Percentiles rank a stretch among this genome's conserved stretches.
phyloP scores from a whole-genome alignment of 2,329 filamentous ascomycete genomes.

The Fusarium sp. region DNA sequence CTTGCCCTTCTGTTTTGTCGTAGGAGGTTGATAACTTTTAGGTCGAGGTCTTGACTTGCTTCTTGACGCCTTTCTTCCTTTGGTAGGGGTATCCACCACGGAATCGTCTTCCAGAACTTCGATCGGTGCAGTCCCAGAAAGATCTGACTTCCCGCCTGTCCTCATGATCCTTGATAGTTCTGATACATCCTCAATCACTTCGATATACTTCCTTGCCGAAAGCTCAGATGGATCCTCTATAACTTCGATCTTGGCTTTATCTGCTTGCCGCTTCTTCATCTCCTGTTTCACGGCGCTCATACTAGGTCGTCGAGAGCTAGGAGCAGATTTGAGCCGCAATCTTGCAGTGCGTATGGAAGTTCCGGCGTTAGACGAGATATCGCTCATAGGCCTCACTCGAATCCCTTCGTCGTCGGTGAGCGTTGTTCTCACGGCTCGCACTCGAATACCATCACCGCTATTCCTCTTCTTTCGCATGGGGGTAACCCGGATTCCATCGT shows the following conservation, averaged over 20 bases:
- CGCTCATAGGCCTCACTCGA: conserved; percentile 51
- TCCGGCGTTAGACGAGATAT: conserved; percentile 46
- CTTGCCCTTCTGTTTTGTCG: conserved; percentile 47
- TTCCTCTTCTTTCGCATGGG: conserved; percentile 54
- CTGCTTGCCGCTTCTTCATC: conserved; percentile 40
- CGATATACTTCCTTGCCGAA: conserved; percentile 27
- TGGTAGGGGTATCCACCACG: conserved; percentile 57
- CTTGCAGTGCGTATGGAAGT: conserved; percentile 46
- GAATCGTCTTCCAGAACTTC: conserved; percentile 56
- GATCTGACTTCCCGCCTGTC: conserved; percentile 16
- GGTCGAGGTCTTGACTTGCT: conserved; percentile 47
- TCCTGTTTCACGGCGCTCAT: conserved; percentile 50
- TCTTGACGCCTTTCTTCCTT: conserved; percentile 49
- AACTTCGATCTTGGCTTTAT: conserved; percentile 29
- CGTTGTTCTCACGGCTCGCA: conserved; percentile 45
- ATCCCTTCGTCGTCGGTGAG: conserved; percentile 52
- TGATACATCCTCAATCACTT: conserved; percentile 35
- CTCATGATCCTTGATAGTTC: conserved; percentile 41
- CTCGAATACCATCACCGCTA: conserved; percentile 54
- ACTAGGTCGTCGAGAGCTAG: conserved; percentile 45
- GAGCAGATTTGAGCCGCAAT: conserved; percentile 49
- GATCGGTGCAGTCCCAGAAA: conserved; percentile 33
- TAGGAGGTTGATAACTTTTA: conserved; percentile 41
- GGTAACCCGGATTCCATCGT: conserved; percentile 62
- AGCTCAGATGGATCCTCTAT: conserved; percentile 30